Evolutionary conservation across 352 stramenopile genomes (phyloP).

Genomic region (Salisapilia sapeloensis): DNA sequence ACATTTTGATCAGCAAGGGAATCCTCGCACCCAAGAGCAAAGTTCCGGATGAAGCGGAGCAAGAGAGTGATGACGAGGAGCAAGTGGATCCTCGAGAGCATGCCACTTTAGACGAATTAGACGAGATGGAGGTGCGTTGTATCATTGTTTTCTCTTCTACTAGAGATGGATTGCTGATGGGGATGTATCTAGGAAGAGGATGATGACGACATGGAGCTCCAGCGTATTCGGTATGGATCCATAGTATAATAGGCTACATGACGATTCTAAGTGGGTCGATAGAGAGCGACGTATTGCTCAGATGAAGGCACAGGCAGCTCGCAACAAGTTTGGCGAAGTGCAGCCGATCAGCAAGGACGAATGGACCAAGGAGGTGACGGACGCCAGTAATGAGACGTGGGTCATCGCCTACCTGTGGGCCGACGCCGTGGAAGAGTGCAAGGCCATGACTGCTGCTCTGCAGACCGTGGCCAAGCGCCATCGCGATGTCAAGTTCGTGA

Average conservation of each 20-base stretch:
- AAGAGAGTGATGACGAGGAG: conserved; percentile 43
- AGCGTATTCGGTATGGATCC: conserved; percentile 30
- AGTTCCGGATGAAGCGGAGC: conserved; percentile 55
- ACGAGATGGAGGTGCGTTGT: conserved; percentile 51
- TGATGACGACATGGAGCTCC: conserved; percentile 61
- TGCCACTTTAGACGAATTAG: conserved; percentile 69
- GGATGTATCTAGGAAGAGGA: conserved; percentile 41
- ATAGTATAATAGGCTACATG: background rate
- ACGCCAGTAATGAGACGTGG: conserved; percentile 74
- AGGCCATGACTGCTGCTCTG: conserved; percentile 82
- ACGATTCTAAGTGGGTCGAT: background rate
- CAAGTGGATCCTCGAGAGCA: conserved; percentile 56
- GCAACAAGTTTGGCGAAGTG: conserved; percentile 81
- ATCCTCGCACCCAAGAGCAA: conserved; percentile 82
- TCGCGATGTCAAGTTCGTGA: conserved; percentile 87
- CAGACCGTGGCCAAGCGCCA: conserved; percentile 70
- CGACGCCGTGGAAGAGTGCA: conserved; percentile 75
- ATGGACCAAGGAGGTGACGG: conserved; percentile 85
- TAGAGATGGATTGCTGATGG: background rate
- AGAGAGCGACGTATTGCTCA: conserved; percentile 74
- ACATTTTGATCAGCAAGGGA: conserved; percentile 80
- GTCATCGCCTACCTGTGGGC: conserved; percentile 86
- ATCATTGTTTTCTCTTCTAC: background rate
- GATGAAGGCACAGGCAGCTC: conserved; percentile 69
- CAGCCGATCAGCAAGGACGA: conserved; percentile 86